phyloP scores from a whole-genome alignment of 139 green algal genomes.

The Closterium sp. region DNA sequence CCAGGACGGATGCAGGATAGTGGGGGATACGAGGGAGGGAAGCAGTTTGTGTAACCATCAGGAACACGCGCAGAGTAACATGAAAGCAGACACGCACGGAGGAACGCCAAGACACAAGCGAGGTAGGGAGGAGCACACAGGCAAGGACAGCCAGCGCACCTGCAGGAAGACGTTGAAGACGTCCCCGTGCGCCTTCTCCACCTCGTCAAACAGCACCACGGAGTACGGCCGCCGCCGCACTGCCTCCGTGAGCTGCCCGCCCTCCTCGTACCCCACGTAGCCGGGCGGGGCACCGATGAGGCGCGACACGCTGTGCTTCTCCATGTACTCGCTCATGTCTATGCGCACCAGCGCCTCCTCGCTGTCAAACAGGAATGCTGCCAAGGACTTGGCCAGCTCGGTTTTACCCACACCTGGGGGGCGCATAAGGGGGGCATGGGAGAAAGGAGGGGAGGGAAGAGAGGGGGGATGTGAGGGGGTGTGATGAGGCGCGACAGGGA shows the following conservation, averaged over 20 bases:
- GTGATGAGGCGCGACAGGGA: conserved; percentile 47
- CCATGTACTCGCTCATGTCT: conserved; percentile 94
- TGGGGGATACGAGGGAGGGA: no score
- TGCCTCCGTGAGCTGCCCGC: conserved; percentile 93
- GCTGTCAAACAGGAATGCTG: conserved; percentile 85
- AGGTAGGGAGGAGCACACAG: no score
- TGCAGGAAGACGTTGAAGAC: conserved; percentile 87
- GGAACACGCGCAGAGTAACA: background rate
- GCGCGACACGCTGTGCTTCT: conserved; percentile 75
- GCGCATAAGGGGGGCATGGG: background rate
- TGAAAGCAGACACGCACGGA: background rate
- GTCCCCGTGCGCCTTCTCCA: conserved; percentile 78
- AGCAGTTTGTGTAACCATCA: no score
- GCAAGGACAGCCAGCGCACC: background rate
- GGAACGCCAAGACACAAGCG: no score
- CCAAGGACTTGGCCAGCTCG: conserved; percentile 93
- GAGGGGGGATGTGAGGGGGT: conserved; percentile 34
- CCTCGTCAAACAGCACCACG: conserved; percentile 74
- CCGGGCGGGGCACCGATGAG: conserved; percentile 89
- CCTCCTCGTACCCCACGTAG: conserved; percentile 96
- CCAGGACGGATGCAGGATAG: no score
- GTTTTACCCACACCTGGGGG: conserved; percentile 92
- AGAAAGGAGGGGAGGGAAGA: background rate
- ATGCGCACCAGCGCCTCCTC: conserved; percentile 86
- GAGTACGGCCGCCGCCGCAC: conserved; percentile 61